A percentile compares a stretch with the other conserved stretches of the same genome.
Conservation (phyloP, 257 asterid genomes). For the Nicotiana attenuata region DNA sequence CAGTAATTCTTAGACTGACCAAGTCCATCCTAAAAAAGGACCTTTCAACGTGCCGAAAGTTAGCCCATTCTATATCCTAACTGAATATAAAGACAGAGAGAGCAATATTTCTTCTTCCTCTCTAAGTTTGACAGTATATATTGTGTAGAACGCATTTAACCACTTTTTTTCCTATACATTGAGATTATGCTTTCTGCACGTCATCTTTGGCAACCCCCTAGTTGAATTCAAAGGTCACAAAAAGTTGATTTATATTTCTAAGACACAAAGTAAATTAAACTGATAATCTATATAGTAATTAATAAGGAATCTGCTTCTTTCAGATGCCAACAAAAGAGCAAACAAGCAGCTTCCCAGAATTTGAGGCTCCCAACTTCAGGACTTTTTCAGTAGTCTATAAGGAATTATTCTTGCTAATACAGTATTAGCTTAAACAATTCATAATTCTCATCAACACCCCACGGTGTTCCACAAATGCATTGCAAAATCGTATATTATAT, state of each 20-base stretch:
- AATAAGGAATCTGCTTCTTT: slow-evolving; percentile 2
- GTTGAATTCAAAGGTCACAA: neutral
- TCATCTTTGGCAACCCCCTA: neutral
- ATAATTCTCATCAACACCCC: neutral
- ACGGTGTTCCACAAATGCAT: neutral
- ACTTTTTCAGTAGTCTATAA: slow-evolving; percentile 2
- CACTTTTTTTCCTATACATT: neutral
- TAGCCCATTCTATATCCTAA: neutral
- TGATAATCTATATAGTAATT: neutral
- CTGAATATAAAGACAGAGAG: neutral
- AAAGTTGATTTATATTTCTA: neutral
- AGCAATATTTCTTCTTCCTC: neutral
- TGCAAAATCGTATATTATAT: neutral
- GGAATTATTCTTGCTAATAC: neutral
- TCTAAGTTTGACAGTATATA: neutral
- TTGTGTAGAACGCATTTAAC: neutral
- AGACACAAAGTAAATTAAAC: neutral
- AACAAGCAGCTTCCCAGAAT: slow-evolving; percentile 12
- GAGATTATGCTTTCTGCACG: neutral
- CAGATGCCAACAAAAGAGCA: slow-evolving; percentile 11
- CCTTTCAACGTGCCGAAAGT: neutral
- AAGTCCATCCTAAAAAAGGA: neutral
- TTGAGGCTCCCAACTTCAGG: slow-evolving; percentile 5
- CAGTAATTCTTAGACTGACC: neutral
- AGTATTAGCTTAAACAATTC: neutral